Evolutionary conservation across 805 yeast species (phyloP), one percentile per base, ranked within the genome.

Genomic region (Hyphopichia homilentoma): DNA sequence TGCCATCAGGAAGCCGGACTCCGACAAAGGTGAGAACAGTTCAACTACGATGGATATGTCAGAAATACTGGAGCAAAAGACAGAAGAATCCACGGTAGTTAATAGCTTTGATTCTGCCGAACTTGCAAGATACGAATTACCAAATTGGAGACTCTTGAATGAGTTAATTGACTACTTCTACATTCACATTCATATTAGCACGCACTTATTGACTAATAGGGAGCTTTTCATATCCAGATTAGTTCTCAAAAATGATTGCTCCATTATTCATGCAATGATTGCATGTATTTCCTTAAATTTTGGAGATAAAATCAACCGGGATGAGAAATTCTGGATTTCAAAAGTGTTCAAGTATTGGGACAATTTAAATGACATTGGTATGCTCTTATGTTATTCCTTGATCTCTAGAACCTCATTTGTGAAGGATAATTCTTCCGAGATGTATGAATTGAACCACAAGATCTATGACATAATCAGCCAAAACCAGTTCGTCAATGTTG

Each of bases 241-340:
- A 7, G 42, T 54, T 19, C 35, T 55, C 6, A 44, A 40, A 11
- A 30, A 40, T 4, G 57, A 54, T 16, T 30, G 51, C 12, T 42
- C 61, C 1, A 30, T 57, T 3, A 33, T 52, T 11, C 61, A 57
- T 30, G 53, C 57, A 7, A 37, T 57, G 2, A 41, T 57, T 19
- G 45, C 59, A 8, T 43, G 33, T 5, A 44, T 54, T 16, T 48
- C 54, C 27, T 27, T 32, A n/a, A 26, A 40, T 7, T 16, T 27
- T 6, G 36, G 38, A 19, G 29, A 37, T n/a, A 35, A 35, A 8
- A 32, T 38, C 4, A 9, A 17, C 2, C 31, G 22, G 8, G 44
- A 42, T 26, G 58, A 56, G 23, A 18, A 30, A 4, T 34, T 33
- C 24, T 57, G 63, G 61, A 32, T 55, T 11, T 34, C 30, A 12